Conservation (phyloP, 2,329 filamentous ascomycete species). For the Pestalotiopsis sp. region DNA sequence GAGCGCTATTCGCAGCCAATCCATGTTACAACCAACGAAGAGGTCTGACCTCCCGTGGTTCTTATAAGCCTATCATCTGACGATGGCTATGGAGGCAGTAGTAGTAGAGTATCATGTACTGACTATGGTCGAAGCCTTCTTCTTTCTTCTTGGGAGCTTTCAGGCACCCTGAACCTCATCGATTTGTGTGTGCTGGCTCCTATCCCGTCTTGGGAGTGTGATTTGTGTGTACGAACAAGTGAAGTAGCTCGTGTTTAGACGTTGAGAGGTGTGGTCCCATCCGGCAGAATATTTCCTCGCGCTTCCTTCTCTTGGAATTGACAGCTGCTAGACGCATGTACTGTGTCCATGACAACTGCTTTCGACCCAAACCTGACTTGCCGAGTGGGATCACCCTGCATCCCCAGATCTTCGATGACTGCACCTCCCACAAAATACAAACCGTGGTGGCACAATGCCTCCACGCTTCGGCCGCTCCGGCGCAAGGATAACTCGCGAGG, state of each 20-base stretch:
- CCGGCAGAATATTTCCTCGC: constrained; percentile 25
- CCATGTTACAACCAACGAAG: constrained; percentile 55
- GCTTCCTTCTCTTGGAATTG: constrained; percentile 20
- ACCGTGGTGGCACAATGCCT: neutral
- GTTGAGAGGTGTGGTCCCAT: constrained; percentile 28
- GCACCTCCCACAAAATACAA: neutral
- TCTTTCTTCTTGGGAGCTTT: constrained; percentile 24
- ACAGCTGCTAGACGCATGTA: constrained; percentile 26
- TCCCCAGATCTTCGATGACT: neutral
- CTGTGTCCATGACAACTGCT: constrained; percentile 24
- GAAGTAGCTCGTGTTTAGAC: constrained; percentile 25
- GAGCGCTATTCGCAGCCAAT: constrained; percentile 63
- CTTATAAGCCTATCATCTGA: constrained; percentile 47
- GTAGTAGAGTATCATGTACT: constrained; percentile 38
- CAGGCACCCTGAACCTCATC: constrained; percentile 22
- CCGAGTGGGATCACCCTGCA: neutral
- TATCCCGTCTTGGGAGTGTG: constrained; percentile 26
- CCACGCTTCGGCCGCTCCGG: neutral
- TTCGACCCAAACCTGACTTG: neutral
- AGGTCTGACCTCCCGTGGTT: constrained; percentile 40
- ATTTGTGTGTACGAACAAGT: constrained; percentile 25
- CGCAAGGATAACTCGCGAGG: neutral
- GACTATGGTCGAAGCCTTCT: constrained; percentile 35
- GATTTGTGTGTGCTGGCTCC: constrained; percentile 21
- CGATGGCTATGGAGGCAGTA: constrained; percentile 49